A percentile compares a stretch with the other conserved stretches of the same genome.
Evolutionary conservation across 139 green algal species (phyloP).

Genomic region (Mychonastes homosphaera): DNA sequence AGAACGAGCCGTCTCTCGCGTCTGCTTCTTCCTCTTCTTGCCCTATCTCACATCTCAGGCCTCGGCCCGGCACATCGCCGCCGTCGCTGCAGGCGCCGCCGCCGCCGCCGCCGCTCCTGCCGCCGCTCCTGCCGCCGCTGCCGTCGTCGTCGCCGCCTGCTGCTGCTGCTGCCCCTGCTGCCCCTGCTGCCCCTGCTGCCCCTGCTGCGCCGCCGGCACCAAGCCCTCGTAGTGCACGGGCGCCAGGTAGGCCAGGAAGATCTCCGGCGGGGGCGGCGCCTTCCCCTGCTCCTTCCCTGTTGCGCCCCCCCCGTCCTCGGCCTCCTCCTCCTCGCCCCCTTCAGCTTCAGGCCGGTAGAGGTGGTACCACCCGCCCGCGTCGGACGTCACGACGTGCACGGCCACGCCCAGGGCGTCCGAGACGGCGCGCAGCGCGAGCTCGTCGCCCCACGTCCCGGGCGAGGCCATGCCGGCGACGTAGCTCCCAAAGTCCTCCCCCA

Average conservation of each 20-base stretch:
- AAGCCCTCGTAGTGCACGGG: conserved; percentile 18
- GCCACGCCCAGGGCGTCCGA: conserved; percentile 28
- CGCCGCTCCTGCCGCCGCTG: background rate
- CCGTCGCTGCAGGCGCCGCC: too few relatives aligned
- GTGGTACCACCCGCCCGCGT: conserved; percentile 19
- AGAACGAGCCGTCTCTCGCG: too few relatives aligned
- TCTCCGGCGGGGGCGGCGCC: conserved; percentile 15
- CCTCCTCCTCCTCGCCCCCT: too few relatives aligned
- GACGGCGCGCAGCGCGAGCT: conserved; percentile 32
- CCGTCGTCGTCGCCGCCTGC: background rate
- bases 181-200: background rate
- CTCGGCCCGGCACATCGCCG: too few relatives aligned
- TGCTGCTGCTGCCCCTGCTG: background rate
- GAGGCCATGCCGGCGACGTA: conserved; percentile 26
- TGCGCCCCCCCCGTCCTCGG: too few relatives aligned
- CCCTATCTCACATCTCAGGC: too few relatives aligned
- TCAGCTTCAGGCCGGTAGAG: conserved; percentile 20
- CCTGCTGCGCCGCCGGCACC: conserved; percentile 2
- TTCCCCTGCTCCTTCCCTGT: too few relatives aligned
- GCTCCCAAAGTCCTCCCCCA: conserved; percentile 28
- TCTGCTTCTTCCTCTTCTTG: too few relatives aligned
- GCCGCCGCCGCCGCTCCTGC: background rate
- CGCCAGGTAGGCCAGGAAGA: conserved; percentile 29
- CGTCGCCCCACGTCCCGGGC: conserved; percentile 22
- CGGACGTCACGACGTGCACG: conserved; percentile 22